These are phyloP conservation scores for Mycena metata DNA, from an alignment of 768 basidiomycete genomes.

Conservation along the genomic window DNA sequence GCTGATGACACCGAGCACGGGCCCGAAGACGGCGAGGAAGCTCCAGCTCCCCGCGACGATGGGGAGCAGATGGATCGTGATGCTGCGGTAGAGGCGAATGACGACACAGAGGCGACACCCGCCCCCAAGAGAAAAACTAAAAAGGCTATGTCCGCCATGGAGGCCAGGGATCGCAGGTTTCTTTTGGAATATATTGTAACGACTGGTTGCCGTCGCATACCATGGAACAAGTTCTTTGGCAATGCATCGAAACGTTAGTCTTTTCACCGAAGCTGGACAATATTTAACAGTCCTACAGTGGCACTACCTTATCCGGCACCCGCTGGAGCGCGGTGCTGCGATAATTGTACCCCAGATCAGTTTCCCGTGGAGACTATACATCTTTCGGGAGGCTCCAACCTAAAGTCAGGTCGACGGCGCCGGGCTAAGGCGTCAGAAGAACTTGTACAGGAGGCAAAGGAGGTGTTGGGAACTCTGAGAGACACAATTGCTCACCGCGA, in stretches of 20 bases:
- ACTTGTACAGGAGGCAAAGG: background rate
- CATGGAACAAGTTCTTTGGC: slow-evolving; percentile 24
- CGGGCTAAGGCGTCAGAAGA: slow-evolving; percentile 3
- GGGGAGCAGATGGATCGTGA: slow-evolving; percentile 29
- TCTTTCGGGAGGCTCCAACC: background rate
- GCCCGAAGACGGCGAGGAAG: background rate
- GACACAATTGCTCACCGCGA: background rate
- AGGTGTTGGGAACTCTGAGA: background rate
- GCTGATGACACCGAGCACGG: background rate
- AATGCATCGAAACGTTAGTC: slow-evolving; percentile 10
- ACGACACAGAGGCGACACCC: background rate
- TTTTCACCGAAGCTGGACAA: background rate
- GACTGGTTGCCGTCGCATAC: slow-evolving; percentile 7
- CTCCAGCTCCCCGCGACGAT: background rate
- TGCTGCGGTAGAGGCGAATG: slow-evolving; percentile 5
- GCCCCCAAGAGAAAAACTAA: slow-evolving; percentile 13
- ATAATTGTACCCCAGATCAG: slow-evolving; percentile 17
- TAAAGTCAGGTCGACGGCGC: slow-evolving; percentile 5
- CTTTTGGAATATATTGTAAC: slow-evolving; percentile 21
- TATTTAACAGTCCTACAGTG: background rate
- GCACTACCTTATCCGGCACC: background rate
- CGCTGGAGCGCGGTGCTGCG: slow-evolving; percentile 17
- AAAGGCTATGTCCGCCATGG: slow-evolving; percentile 5
- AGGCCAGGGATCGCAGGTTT: slow-evolving; percentile 7
- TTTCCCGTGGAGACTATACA: slow-evolving; percentile 15